Base-by-base conservation (phyloP, 208 protist genomes). In the Leishmania mexicana region DNA sequence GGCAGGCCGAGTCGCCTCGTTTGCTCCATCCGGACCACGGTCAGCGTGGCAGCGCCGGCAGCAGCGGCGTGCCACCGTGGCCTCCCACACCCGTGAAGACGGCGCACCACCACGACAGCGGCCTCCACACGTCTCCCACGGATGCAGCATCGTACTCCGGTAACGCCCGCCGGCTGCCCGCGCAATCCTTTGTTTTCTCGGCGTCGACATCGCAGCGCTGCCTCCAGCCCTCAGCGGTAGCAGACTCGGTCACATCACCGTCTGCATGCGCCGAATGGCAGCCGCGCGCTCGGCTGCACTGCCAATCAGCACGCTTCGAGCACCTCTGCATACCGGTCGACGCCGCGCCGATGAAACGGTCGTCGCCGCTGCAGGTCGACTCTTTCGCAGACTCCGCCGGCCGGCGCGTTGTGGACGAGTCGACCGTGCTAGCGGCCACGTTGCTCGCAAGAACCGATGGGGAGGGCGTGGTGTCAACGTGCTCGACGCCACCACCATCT, bases 401-500 rank as follows among this genome's bases (percentile, higher is more conserved):
- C 7, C 19, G 68, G 8, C 53, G 68, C 24, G 68, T 35, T 13
- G 42, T 3, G 6, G 42, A 31, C 28, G 68, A 17, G 42, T 5
- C 13, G 10, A 53, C 21, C 4, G 7, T 17, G 42, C 49, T 8
- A 2, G 11, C 68, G n/a, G 21, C 28, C 24, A 7, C 24, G 47
- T 19, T 60, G 68, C 21, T 62, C 7, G 49, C 28, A 6, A n/a
- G 15, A 45, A 8, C 28, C 38, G 8, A 17, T 21, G 38, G 31
- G 19, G 74, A 49, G 47, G 74, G 35, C 38, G 35, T 49, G 35
- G 5, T n/a, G 53, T 78, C 74, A 1, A 21, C 38, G 11, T 78
- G 74, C 57, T 78, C 53, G 7, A 78, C 74, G 1, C 74, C 74
- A 4, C 65, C 65, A 13, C 65, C 38, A 72, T 21, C 65, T 45